Evolutionary conservation across 2,329 filamentous ascomycete genomes (phyloP), one percentile per base, ranked within the genome.

Genomic region (Orbilia quercus): DNA sequence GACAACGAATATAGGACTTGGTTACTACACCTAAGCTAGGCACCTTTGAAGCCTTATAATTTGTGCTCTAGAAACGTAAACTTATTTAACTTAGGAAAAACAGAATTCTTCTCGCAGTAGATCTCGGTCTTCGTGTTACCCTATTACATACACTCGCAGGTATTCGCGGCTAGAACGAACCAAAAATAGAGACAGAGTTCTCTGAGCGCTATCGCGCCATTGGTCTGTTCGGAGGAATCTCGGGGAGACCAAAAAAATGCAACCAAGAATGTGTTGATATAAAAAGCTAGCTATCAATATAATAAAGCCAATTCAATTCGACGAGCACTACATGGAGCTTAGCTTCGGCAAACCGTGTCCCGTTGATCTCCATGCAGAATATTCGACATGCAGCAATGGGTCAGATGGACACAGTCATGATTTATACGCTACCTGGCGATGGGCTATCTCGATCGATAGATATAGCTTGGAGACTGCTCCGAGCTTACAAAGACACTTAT

Each of bases 201-300:
- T 9, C 12, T 4, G n/a, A 16, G 36, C 4, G n/a, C 22, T 34
- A 22, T 38, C 16, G 51, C 51, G 44, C 53, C 11, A 60, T 69
- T 69, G 64, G 64, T 11, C 53, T 51, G 40, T 54, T 73, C 67
- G 67, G 67, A 73, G 67, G 47, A 66, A 73, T 73, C 67, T 73
- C 67, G 67, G 67, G 40, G 54, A 47, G 40, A 47, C 42, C n/a
- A 34, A 65, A 57, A 54, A 38, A 36, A 20, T 34, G 11, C 42
- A 55, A 23, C 28, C 51, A 28, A 22, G 9, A 54, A 20, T 44
- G 51, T 66, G 53, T 58, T 58, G 51, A 57, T 65, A 57, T 62
- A 40, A 16, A 55, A 57, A n/a, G n/a, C n/a, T n/a, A n/a, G 34
- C 11, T 58, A 53, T 31, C 28, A 31, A 45, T n/a, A n/a, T n/a